Evolutionary conservation across 371 early-diverging fungal genomes (phyloP).

Genomic region (Parasitella parasitica): DNA sequence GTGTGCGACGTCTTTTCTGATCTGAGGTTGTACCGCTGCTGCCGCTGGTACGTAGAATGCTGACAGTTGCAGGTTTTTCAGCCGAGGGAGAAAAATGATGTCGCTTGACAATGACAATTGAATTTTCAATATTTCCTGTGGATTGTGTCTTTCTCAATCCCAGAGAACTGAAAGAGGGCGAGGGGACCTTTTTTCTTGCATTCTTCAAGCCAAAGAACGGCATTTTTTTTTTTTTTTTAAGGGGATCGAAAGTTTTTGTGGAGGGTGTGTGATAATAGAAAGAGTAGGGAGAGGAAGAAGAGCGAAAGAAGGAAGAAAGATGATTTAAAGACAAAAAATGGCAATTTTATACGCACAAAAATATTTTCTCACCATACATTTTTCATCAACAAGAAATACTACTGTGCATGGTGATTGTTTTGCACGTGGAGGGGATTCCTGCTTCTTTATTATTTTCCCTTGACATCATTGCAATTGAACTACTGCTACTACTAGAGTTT

Average conservation of each 20-base stretch:
- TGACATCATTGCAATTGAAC: background rate
- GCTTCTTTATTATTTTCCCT: background rate
- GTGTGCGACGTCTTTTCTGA: background rate
- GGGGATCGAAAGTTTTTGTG: slow-evolving; percentile 8
- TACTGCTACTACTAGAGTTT: background rate
- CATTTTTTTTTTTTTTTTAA: slow-evolving; percentile 20
- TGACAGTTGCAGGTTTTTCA: background rate
- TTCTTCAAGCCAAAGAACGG: slow-evolving; percentile 24
- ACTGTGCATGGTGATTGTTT: background rate
- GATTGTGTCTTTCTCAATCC: slow-evolving; percentile 23
- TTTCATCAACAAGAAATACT: background rate
- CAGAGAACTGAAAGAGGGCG: background rate
- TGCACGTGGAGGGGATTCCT: slow-evolving; percentile 1
- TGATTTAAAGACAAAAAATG: background rate
- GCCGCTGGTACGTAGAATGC: background rate
- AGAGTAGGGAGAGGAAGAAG: slow-evolving; percentile 10
- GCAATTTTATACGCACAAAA: background rate
- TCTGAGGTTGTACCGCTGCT: background rate
- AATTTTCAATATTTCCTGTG: slow-evolving; percentile 24
- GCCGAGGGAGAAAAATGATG: background rate
- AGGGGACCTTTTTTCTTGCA: slow-evolving; percentile 14
- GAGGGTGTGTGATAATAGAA: background rate
- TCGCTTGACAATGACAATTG: background rate
- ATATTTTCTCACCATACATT: background rate
- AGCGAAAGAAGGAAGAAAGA: slow-evolving; percentile 9